Conservation (phyloP, 768 basidiomycete species). For the Infundibulicybe gibba region DNA sequence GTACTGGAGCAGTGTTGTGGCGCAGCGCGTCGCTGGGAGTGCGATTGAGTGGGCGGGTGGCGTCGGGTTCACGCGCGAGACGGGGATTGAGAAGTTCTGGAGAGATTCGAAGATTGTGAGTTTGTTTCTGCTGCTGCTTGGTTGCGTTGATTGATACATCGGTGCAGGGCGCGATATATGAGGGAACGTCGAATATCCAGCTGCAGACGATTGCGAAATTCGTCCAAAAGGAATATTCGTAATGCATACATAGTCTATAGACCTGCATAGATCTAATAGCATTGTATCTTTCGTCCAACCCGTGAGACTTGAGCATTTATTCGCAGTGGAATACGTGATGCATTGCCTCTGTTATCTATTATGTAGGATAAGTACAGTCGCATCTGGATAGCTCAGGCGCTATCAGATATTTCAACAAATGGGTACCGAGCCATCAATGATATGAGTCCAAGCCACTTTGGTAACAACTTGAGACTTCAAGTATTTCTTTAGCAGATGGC, state of each 20-base stretch:
- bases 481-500: no score
- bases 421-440: no score
- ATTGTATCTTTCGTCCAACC: no score
- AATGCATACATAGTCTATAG: constrained; percentile 3
- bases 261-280: background rate
- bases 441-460: no score
- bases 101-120: constrained; percentile 93
- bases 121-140: constrained; percentile 9
- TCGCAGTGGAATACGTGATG: no score
- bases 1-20: constrained; percentile 85
- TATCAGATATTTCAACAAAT: no score
- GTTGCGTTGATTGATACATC: background rate
- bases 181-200: constrained; percentile 98
- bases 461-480: no score
- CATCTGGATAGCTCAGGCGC: no score
- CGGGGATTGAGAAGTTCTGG: constrained; percentile 96
- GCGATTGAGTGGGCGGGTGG: constrained; percentile 98
- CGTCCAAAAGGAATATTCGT: constrained; percentile 83
- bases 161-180: constrained; percentile 80
- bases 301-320: no score
- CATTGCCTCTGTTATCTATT: no score
- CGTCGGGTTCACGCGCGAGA: constrained; percentile 88
- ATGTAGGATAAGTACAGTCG: no score
- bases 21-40: constrained; percentile 79
- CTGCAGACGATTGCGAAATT: constrained; percentile 93